phyloP scores from a whole-genome alignment of 1,284 basidiomycete genomes.

The Malassezia slooffiae region DNA sequence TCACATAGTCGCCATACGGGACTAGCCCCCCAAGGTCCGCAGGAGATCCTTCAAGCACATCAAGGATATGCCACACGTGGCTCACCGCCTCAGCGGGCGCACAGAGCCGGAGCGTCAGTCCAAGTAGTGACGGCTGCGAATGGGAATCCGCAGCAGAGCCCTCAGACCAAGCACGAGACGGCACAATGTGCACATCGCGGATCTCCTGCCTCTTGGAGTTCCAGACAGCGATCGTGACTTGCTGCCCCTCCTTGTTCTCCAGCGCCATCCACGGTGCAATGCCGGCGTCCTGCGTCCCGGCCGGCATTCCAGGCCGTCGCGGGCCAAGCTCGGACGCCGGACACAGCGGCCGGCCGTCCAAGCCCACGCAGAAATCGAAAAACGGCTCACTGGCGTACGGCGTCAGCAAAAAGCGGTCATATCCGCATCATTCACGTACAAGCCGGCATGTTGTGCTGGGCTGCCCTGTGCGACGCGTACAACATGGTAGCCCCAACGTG shows the following conservation, averaged over 20 bases:
- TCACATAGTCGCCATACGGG: slow-evolving; percentile 76
- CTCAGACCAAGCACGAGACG: slow-evolving; percentile 65
- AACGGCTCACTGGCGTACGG: slow-evolving; percentile 68
- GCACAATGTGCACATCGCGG: slow-evolving; percentile 70
- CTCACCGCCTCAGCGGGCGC: slow-evolving; percentile 31
- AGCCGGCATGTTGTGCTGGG: slow-evolving; percentile 58
- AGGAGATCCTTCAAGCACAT: slow-evolving; percentile 87
- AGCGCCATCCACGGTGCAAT: slow-evolving; percentile 49
- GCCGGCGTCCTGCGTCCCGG: slow-evolving; percentile 13
- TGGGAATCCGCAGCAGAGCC: slow-evolving; percentile 19
- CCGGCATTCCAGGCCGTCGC: not conserved
- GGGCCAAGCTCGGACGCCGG: slow-evolving; percentile 26
- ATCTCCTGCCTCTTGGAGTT: slow-evolving; percentile 74
- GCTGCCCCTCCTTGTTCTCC: slow-evolving; percentile 71
- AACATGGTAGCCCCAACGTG: slow-evolving; percentile 43
- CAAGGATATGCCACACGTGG: slow-evolving; percentile 82
- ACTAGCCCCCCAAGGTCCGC: slow-evolving; percentile 69
- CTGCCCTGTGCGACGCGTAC: slow-evolving; percentile 45
- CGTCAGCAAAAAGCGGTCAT: slow-evolving; percentile 1
- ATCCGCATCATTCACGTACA: too few relatives aligned
- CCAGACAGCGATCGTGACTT: slow-evolving; percentile 72
- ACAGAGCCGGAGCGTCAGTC: slow-evolving; percentile 81
- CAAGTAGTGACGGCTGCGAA: slow-evolving; percentile 62
- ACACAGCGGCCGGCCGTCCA: slow-evolving; percentile 51
- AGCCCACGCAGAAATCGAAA: slow-evolving; percentile 91